phyloP scores from a whole-genome alignment of 2,329 filamentous ascomycete species.

The Colletotrichum noveboracense region DNA sequence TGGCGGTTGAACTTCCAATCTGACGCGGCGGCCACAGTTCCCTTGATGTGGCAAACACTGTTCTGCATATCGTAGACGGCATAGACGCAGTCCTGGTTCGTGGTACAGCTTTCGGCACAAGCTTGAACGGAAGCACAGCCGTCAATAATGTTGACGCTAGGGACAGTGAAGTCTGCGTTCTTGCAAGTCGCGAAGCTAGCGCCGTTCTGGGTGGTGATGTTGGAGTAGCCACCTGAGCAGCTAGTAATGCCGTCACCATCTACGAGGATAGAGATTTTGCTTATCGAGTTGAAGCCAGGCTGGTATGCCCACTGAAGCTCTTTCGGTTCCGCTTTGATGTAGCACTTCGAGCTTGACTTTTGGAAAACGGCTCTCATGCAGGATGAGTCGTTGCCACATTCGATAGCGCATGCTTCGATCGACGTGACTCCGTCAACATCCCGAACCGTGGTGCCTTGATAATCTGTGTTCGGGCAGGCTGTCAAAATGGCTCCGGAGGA shows the following conservation, averaged over 20 bases:
- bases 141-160: constrained; percentile 1
- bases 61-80: constrained; percentile 24
- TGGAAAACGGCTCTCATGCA: background rate
- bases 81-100: constrained; percentile 10
- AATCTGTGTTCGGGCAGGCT: background rate
- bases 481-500: accelerated
- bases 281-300: background rate
- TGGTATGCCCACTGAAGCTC: background rate
- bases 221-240: background rate
- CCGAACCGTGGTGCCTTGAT: background rate
- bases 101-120: constrained; percentile 19
- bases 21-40: background rate
- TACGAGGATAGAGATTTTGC: background rate
- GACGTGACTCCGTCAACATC: background rate
- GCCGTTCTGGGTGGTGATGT: background rate
- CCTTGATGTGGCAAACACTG: constrained; percentile 26
- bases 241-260: background rate
- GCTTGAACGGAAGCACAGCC: constrained; percentile 11
- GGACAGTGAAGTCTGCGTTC: constrained; percentile 16
- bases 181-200: background rate
- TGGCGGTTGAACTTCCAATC: constrained; percentile 21
- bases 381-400: background rate
- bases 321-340: background rate
- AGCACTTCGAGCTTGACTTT: background rate
- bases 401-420: background rate